Evolutionary conservation across 108 stramenopile species (phyloP).

Genomic region (Pseudonitzschia multistriata): DNA sequence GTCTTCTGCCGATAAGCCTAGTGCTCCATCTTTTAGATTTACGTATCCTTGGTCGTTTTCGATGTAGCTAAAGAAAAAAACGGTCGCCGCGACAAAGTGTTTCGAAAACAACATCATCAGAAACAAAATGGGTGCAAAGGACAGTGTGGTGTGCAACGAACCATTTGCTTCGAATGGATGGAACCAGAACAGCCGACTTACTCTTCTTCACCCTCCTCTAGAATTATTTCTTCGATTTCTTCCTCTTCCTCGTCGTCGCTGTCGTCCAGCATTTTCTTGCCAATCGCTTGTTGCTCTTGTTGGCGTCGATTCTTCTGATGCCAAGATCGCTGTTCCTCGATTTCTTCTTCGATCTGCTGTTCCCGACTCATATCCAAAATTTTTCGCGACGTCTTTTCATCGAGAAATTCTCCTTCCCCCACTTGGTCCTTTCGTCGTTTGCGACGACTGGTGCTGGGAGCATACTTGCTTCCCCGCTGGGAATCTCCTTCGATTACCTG

Average conservation of each 20-base stretch:
- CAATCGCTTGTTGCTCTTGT: conserved; percentile 16
- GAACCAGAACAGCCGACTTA: conserved; percentile 13
- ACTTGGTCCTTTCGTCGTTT: conserved; percentile 17
- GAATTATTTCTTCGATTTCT: conserved; percentile 51
- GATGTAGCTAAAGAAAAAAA: conserved; percentile 34
- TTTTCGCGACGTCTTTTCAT: conserved; percentile 51
- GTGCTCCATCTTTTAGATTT: conserved; percentile 48
- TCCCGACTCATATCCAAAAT: conserved; percentile 70
- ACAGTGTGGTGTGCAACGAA: neutral
- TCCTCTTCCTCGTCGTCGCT: conserved; percentile 72
- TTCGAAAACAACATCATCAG: neutral
- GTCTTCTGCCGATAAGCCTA: conserved; percentile 73
- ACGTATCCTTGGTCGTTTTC: conserved; percentile 79
- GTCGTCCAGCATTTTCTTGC: conserved; percentile 21
- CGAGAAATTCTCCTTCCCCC: conserved; percentile 53
- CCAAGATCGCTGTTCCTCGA: conserved; percentile 45
- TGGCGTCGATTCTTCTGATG: conserved; percentile 10
- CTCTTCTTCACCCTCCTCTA: conserved; percentile 76
- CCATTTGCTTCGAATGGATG: neutral
- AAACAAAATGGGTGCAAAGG: neutral
- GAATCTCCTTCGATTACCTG: conserved; percentile 79
- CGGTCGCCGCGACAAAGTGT: neutral
- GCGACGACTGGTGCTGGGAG: conserved; percentile 35
- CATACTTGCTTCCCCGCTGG: conserved; percentile 67
- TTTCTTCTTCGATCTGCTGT: conserved; percentile 66